Evolutionary conservation across 202 grass and related monocot genomes (phyloP), one percentile per base, ranked within the genome.

Genomic region (Hordeum pubiflorum): DNA sequence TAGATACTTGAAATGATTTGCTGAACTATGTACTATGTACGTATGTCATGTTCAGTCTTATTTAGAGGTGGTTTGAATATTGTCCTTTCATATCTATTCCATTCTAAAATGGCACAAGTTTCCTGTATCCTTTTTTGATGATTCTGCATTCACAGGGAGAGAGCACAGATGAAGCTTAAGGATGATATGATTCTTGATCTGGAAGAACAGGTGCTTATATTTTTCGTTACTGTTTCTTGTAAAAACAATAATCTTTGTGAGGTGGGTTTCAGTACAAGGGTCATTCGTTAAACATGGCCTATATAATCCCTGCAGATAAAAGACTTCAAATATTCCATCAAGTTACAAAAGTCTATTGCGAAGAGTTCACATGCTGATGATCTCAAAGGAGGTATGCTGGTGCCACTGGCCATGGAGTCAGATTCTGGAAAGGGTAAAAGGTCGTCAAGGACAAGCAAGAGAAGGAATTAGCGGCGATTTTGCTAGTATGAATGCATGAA

Each of bases 301-400:
- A 9, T 55, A 7, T 26, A 73, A 69, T 44, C 22, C 22, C 15
- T 90, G 62, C 90, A 97, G 95, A 87, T 94, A 84, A 86, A 91
- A 85, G 95, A 97, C 82, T 93, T 93, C 37, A 94, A 76, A 46
- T 91, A 89, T 61, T 91, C 79, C 27, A 91, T 97, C 1, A 91
- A 98, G 82, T 33, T 93, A 69, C 92, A 93, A 61, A 94, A 88
- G 80, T 87, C 88, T 24, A 94, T 98, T 27, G 74, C 81, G 76
- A 86, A 87, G 74, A 92, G 79, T 52, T 63, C 55, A 33, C 77
- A 82, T 31, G 86, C 73, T 26, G 88, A 89, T 62, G 88, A 90
- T 74, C 65, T 98, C 59, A 86, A 70, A 87, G 90, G 90, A 59
- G 92, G 92, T 58, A 94, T 84, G 32, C 81, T 98, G 61, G 80